Evolutionary conservation across 768 basidiomycete genomes (phyloP), one percentile per base, ranked within the genome.

Genomic region (Antrodiella citrinella): DNA sequence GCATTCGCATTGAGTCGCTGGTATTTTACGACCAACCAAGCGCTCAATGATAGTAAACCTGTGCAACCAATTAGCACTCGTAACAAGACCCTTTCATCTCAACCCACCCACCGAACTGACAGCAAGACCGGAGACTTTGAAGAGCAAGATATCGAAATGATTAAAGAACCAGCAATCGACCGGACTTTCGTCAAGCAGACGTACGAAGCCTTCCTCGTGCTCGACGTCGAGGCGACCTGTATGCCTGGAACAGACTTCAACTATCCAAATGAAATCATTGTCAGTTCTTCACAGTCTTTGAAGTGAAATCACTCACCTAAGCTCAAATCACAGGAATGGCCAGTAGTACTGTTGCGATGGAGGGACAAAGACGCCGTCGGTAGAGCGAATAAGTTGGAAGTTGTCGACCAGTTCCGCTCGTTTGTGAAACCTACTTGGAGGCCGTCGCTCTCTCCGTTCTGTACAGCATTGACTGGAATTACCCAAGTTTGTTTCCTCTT

Each of bases 231-330:
- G 63, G 91, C 82, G 11, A 94, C 91, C 2, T 94, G 91, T 58
- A 62, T 75, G 41, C 65, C 64, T 57, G 86, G 84, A 30, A 75
- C 80, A 26, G 75, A 76, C 15, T 89, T 91, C 55, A 78, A 84
- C 49, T 95, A 83, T 68, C 89, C 94, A 2, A 96, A 96, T 66
- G 95, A 98, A 69, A 93, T 98, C 49, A 96, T 98, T 54, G 95
- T 90, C 64, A 61, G 84, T 76, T 43, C 45, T 48, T 51, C 22
- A 55, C 46, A 44, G 15, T 45, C 45, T 26, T 44, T n/a, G n/a
- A n/a, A n/a, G n/a, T n/a, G n/a, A n/a, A n/a, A n/a, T n/a, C 43
- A 35, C 21, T 26, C 47, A 23, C 44, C 9, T 47, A 12, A 11
- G 26, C 30, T 41, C 44, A 38, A 3, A 30, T 38, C 48, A 44